Evolutionary conservation across 331 rosid species (phyloP).

Genomic region (Phaseolus coccineus): DNA sequence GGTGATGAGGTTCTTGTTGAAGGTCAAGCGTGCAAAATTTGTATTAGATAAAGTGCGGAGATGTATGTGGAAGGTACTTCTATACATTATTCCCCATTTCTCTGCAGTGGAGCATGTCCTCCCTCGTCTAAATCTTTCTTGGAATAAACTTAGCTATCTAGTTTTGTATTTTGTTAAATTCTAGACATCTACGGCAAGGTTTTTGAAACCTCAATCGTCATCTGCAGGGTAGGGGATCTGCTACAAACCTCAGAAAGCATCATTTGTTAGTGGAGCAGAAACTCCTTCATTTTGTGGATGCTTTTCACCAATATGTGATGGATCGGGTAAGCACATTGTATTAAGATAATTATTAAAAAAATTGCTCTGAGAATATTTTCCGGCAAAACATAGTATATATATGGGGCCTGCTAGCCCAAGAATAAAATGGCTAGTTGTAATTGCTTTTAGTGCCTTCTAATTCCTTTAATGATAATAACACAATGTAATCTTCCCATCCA

Average conservation of each 20-base stretch:
- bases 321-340: constrained; percentile 68
- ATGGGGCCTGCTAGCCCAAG: background rate
- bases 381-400: constrained; percentile 28
- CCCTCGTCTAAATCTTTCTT: constrained; percentile 32
- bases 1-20: constrained; percentile 95
- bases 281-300: constrained; percentile 98
- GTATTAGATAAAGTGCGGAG: constrained; percentile 94
- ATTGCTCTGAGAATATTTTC: constrained; percentile 25
- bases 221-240: constrained; percentile 79
- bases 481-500: constrained; percentile 13
- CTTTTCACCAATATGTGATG: constrained; percentile 99
- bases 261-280: constrained; percentile 98
- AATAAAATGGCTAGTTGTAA: constrained; percentile 22
- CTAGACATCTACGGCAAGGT: constrained; percentile 21
- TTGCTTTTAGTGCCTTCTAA: constrained; percentile 9
- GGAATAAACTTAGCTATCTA: constrained; percentile 6
- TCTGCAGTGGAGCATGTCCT: constrained; percentile 24
- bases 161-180: constrained; percentile 31
- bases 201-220: constrained; percentile 41
- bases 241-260: constrained; percentile 63
- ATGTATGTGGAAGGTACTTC: constrained; percentile 97
- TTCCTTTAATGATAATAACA: constrained; percentile 26
- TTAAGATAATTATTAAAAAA: constrained; percentile 28
- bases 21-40: constrained; percentile 96
- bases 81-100: constrained; percentile 31